Conservation (phyloP, 495 filamentous ascomycete genomes). For the Tuber borchii region DNA sequence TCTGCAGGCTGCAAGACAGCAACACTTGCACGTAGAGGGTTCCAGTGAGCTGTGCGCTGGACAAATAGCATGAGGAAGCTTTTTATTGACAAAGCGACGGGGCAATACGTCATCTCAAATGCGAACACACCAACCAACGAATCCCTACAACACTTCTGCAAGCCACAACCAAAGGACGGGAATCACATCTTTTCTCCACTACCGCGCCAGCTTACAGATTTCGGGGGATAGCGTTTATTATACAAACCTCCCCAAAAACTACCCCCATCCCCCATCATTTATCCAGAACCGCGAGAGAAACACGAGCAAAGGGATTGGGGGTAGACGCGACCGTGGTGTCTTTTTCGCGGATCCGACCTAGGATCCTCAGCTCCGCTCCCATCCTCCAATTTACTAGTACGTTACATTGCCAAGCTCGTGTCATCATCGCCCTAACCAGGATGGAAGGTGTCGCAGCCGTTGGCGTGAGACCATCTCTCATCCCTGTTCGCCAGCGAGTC, state of each 20-base stretch:
- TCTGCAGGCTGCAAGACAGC: constrained; percentile 18
- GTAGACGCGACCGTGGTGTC: not conserved
- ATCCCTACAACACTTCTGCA: constrained; percentile 18
- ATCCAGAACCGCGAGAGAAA: not conserved
- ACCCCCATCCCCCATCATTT: not conserved
- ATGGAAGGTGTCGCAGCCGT: not conserved
- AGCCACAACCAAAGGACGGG: constrained; percentile 17
- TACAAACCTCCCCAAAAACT: not conserved
- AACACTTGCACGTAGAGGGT: not conserved
- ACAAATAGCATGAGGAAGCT: constrained; percentile 21
- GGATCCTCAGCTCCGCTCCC: not conserved
- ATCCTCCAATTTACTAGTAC: not conserved
- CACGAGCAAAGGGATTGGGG: not conserved
- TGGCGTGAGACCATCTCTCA: not conserved
- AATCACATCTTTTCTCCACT: not conserved
- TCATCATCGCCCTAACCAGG: not conserved
- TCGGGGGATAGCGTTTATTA: not conserved
- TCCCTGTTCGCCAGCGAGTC: not conserved
- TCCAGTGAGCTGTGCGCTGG: constrained; percentile 26
- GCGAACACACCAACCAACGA: constrained; percentile 1
- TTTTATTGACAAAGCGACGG: constrained; percentile 13
- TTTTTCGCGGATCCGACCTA: not conserved
- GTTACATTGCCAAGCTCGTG: not conserved
- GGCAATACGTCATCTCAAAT: constrained; percentile 29
- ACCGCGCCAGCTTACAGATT: not conserved